phyloP scores from a whole-genome alignment of 306 rosid genomes.

The Cucurbita ficifolia region DNA sequence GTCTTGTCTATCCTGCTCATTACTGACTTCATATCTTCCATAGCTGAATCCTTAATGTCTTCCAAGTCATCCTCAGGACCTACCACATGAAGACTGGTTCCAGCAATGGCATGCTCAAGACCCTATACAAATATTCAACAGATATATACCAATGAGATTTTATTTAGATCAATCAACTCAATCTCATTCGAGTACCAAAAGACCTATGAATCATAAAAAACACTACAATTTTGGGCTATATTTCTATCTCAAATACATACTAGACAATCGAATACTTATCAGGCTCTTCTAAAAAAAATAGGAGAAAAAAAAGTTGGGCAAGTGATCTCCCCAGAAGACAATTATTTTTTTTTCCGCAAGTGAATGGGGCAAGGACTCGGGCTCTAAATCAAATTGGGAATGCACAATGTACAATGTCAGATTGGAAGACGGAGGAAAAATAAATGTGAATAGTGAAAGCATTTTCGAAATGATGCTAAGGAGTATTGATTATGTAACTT shows the following conservation, averaged over 20 bases:
- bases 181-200: not conserved
- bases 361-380: not conserved
- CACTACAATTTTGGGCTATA: not conserved
- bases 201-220: not conserved
- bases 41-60: constrained; percentile 47
- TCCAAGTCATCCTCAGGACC: constrained; percentile 78
- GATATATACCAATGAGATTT: not conserved
- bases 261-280: not conserved
- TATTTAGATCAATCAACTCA: not conserved
- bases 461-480: not conserved
- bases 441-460: not conserved
- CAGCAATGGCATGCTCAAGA: constrained; percentile 95
- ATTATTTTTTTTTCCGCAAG: no score
- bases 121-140: constrained; percentile 37
- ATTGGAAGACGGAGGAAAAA: not conserved
- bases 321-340: not conserved
- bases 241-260: not conserved
- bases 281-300: not conserved
- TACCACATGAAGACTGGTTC: constrained; percentile 73
- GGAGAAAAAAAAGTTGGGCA: not conserved
- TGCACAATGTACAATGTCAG: not conserved
- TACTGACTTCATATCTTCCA: constrained; percentile 79
- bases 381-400: not conserved
- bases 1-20: constrained; percentile 78
- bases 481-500: not conserved